Conservation (phyloP, 257 asterid species). For the Capsicum baccatum region DNA sequence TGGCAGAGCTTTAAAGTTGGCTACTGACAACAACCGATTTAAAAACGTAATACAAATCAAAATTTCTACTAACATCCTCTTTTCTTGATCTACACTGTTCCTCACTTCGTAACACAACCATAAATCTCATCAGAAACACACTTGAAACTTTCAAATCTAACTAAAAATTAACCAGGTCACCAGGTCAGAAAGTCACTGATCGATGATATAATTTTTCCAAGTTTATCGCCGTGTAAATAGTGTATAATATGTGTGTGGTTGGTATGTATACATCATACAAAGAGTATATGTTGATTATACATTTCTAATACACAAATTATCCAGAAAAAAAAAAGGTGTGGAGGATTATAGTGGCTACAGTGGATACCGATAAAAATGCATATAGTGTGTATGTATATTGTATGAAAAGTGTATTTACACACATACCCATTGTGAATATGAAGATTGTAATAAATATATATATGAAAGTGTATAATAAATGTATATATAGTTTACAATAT, state of each 20-base stretch:
- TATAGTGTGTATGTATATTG: not conserved
- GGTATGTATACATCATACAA: not conserved
- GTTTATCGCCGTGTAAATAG: not conserved
- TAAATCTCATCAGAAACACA: not conserved
- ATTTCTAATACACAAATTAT: not conserved
- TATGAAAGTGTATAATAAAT: too few relatives aligned
- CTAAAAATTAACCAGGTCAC: not conserved
- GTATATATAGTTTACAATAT: not conserved
- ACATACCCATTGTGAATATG: not conserved
- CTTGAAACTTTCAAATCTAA: not conserved
- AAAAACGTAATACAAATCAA: not conserved
- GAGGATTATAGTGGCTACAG: not conserved
- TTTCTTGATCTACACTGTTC: not conserved
- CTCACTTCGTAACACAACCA: not conserved
- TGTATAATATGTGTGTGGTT: not conserved
- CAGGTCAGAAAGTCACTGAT: not conserved
- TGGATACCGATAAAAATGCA: not conserved
- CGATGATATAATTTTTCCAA: not conserved
- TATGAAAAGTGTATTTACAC: not conserved
- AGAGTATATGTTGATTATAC: not conserved
- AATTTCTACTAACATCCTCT: not conserved
- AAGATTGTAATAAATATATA: not conserved
- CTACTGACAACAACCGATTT: not conserved
- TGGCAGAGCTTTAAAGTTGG: too few relatives aligned
- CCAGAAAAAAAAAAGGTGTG: not conserved